Evolutionary conservation across 2,329 filamentous ascomycete genomes (phyloP).

Genomic region (Rhexocercosporidium sp.): DNA sequence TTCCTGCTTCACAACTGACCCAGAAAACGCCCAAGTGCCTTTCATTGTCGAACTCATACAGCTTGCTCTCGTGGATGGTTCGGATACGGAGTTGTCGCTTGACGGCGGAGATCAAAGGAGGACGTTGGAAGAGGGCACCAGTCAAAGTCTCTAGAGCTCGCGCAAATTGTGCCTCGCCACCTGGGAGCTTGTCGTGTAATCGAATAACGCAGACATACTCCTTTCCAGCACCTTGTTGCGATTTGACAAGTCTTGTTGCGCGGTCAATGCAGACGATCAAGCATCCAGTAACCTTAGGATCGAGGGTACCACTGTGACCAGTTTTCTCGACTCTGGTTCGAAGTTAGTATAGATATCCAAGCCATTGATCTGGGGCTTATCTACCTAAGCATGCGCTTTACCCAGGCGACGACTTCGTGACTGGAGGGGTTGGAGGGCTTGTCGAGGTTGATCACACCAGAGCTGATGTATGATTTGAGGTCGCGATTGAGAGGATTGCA

Average conservation of each 20-base stretch:
- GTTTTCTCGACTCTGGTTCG: conserved; percentile 84
- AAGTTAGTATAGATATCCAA: conserved; percentile 29
- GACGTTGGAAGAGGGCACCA: conserved; percentile 95
- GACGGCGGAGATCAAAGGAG: conserved; percentile 95
- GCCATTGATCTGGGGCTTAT: conserved; percentile 25
- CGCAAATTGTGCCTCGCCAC: conserved; percentile 90
- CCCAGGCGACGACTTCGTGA: conserved; percentile 99
- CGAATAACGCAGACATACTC: conserved; percentile 97
- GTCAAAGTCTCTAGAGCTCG: conserved; percentile 95
- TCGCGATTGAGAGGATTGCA: conserved; percentile 92
- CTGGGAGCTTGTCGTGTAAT: conserved; percentile 92
- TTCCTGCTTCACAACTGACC: conserved; percentile 98
- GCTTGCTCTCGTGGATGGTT: conserved; percentile 96
- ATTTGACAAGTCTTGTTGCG: conserved; percentile 96
- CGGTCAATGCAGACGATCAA: conserved; percentile 96
- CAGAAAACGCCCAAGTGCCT: conserved; percentile 97
- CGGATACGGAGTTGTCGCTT: conserved; percentile 98
- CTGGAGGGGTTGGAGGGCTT: conserved; percentile 97
- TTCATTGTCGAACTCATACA: conserved; percentile 98
- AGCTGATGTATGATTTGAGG: conserved; percentile 95
- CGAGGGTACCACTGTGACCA: conserved; percentile 96
- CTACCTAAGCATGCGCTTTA: conserved; percentile 94
- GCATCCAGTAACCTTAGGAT: conserved; percentile 97
- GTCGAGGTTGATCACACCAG: conserved; percentile 97
- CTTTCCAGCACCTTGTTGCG: conserved; percentile 98